Evolutionary conservation across 1,284 basidiomycete genomes (phyloP).

Genomic region (Coniferiporia weirii): DNA sequence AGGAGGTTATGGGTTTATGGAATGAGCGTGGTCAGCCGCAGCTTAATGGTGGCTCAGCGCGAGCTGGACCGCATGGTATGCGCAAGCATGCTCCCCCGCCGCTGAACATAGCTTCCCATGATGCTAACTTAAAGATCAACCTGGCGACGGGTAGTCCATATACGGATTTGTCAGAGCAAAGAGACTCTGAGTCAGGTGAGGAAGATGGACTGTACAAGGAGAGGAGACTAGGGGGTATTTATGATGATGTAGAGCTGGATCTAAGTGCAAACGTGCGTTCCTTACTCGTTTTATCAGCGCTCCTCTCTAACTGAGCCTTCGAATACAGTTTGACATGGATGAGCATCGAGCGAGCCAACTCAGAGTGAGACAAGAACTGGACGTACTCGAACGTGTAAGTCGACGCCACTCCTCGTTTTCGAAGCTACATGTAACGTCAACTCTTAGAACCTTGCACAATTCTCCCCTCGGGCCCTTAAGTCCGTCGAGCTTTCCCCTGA

Average conservation of each 20-base stretch:
- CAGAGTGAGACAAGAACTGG: slow-evolving; percentile 62
- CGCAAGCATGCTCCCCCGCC: slow-evolving; percentile 12
- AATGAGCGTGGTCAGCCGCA: slow-evolving; percentile 11
- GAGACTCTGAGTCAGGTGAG: not conserved
- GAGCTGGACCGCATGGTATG: not conserved
- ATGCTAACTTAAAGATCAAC: slow-evolving; percentile 2
- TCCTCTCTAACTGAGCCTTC: slow-evolving; percentile 19
- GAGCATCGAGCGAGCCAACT: slow-evolving; percentile 55
- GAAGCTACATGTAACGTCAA: slow-evolving; percentile 1
- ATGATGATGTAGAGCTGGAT: slow-evolving; percentile 66
- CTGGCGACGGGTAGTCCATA: slow-evolving; percentile 13
- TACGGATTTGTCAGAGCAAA: not conserved
- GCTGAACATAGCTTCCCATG: slow-evolving; percentile 6
- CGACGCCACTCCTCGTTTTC: slow-evolving; percentile 1
- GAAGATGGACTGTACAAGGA: slow-evolving; percentile 28
- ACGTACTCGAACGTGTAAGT: slow-evolving; percentile 67
- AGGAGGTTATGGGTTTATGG: slow-evolving; percentile 34
- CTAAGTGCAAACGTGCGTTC: slow-evolving; percentile 35
- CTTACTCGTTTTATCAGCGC: slow-evolving; percentile 1
- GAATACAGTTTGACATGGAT: slow-evolving; percentile 19
- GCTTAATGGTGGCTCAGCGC: not conserved
- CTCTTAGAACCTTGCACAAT: slow-evolving; percentile 55
- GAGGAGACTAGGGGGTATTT: slow-evolving; percentile 63
- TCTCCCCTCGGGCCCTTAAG: slow-evolving; percentile 59
- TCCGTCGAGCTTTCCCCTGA: slow-evolving; percentile 33